Conservation (phyloP, 768 basidiomycete species). For the Lactifluus pinguis region DNA sequence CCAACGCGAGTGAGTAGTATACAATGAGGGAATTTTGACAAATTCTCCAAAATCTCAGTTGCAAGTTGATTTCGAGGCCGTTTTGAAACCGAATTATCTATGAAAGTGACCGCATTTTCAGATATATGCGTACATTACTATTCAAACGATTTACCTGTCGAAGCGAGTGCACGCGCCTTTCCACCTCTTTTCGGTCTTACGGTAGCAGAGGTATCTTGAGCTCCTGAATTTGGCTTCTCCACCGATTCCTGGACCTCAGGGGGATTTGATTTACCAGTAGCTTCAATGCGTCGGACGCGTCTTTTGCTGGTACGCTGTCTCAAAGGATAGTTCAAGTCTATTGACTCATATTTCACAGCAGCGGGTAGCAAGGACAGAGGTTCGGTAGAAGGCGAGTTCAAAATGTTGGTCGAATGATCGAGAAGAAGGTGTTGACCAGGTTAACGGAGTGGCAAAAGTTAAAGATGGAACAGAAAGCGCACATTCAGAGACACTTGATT, state of each 20-base stretch:
- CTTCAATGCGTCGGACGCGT: background rate
- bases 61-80: constrained; percentile 45
- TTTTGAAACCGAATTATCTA: background rate
- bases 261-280: background rate
- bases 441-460: background rate
- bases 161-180: background rate
- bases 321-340: background rate
- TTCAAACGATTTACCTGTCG: background rate
- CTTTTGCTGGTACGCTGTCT: background rate
- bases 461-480: background rate
- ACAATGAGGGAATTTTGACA: constrained; percentile 75
- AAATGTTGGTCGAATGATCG: background rate
- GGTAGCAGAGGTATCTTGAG: background rate
- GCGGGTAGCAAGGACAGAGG: background rate
- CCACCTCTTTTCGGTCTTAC: background rate
- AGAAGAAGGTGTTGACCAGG: background rate
- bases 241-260: background rate
- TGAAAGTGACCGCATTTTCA: background rate
- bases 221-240: background rate
- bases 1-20: constrained; percentile 87
- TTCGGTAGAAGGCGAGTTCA: background rate
- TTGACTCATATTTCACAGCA: background rate
- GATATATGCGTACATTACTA: too few species aligned
- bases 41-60: constrained; percentile 59
- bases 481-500: background rate